A percentile compares a stretch with the other conserved stretches of the same genome.
Evolutionary conservation across 257 asterid species (phyloP).

Genomic region (Salvia hispanica): DNA sequence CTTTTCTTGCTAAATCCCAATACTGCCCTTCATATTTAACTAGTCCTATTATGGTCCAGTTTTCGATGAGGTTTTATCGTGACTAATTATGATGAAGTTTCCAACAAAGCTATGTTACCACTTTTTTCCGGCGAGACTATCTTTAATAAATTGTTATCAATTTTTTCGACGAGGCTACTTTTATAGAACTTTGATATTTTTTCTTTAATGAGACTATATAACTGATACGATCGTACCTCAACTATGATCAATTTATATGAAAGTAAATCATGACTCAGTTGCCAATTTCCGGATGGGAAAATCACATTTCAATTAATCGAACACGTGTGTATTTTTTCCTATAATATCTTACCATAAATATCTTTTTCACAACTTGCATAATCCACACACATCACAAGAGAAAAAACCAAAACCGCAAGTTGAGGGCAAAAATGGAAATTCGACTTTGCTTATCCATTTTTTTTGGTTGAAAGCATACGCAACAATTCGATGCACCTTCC

Average conservation of each 20-base stretch:
- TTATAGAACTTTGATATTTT: too few relatives aligned
- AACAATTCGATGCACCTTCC: conserved; percentile 36
- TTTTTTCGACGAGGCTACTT: too few relatives aligned
- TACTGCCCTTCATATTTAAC: conserved; percentile 7
- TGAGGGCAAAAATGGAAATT: conserved; percentile 32
- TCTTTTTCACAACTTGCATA: neutral
- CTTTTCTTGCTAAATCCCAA: conserved; percentile 10
- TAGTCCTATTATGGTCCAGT: neutral
- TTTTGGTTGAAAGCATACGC: conserved; percentile 36
- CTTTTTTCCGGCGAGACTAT: neutral
- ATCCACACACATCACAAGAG: neutral
- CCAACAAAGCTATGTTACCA: neutral
- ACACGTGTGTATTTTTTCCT: neutral
- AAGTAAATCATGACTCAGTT: too few relatives aligned
- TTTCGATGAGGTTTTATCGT: too few relatives aligned
- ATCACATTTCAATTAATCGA: neutral
- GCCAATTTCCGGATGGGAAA: too few relatives aligned
- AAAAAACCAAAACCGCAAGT: conserved; percentile 9
- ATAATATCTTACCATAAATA: neutral
- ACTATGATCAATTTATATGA: too few relatives aligned
- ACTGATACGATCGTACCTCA: too few relatives aligned
- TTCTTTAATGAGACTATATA: too few relatives aligned
- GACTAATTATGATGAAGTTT: too few relatives aligned
- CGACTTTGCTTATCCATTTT: conserved; percentile 1
- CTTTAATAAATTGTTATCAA: too few relatives aligned